These are phyloP conservation scores for Pyrus betulifolia DNA, from an alignment of 306 rosid species.

Conservation along the genomic window DNA sequence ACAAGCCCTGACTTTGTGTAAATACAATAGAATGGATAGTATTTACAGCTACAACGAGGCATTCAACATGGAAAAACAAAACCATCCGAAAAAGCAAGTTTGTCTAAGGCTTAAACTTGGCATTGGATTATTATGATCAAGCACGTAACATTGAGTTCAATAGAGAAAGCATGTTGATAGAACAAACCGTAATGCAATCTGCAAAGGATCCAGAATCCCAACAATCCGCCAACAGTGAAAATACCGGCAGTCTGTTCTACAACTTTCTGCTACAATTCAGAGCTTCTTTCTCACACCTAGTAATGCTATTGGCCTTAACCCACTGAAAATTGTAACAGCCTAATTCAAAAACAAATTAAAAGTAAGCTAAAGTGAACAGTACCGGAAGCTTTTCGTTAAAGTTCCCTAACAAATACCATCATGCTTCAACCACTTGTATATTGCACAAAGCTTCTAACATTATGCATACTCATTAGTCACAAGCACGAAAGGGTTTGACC, in stretches of 20 bases:
- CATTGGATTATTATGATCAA: too few species aligned
- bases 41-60: not conserved
- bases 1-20: not conserved
- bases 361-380: too few species aligned
- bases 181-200: slow-evolving; percentile 74
- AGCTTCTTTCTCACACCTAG: not conserved
- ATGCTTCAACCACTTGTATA: too few species aligned
- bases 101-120: too few species aligned
- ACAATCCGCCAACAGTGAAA: slow-evolving; percentile 76
- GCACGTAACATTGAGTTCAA: too few species aligned
- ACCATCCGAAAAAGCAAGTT: not conserved
- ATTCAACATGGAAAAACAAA: not conserved
- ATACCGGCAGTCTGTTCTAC: slow-evolving; percentile 63
- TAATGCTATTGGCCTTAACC: not conserved
- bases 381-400: too few species aligned
- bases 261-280: not conserved
- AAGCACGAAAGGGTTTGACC: too few species aligned
- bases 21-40: not conserved
- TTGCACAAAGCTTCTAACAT: too few species aligned
- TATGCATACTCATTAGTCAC: too few species aligned
- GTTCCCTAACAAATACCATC: too few species aligned
- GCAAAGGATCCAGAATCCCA: slow-evolving; percentile 83
- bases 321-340: not conserved
- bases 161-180: not conserved
- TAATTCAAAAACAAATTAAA: too few species aligned